Evolutionary conservation across 179 eudicot genomes (phyloP), one percentile per base, ranked within the genome.

Genomic region (Beta macrorhiza): DNA sequence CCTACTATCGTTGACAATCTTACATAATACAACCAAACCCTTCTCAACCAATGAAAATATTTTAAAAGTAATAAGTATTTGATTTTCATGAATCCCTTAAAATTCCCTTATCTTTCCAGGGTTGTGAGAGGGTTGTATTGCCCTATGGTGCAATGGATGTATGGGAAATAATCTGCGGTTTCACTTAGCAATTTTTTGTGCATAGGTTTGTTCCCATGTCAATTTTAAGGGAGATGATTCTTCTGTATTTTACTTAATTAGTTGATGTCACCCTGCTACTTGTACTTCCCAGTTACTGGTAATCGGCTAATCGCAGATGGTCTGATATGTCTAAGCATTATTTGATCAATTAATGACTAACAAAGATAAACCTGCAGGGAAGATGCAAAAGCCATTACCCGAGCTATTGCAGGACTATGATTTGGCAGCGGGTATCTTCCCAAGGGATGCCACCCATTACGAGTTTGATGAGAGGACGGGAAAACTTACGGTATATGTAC

Each of bases 361-460:
- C 14, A 1, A 29, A 63, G 47, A 8, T 77, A 47, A 75, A 80
- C 57, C 11, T 81, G 82, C 91, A 95, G 97, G 97, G 59, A 92
- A 90, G 85, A 89, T 95, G 98, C 99, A 95, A 74, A 90, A 89
- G 84, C 95, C 99, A 20, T 83, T 93, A 77, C 91, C 92, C 19
- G 98, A 95, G 61, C 89, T 95, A 71, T 88, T 95, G 32, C 89
- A 95, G 88, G 98, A 95, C 62, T 85, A 92, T 68, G 92, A 95
- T 85, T 79, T 95, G 52, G 85, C 99, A 61, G 85, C 83, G 14
- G 99, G 99, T 17, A 91, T 95, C 84, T 95, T 95, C 80, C 99
- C 99, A 15, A 95, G 90, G 61, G 95, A 95, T 78, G 99, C 95
- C 45, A 95, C 97, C 79, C 92, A 93, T 83, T 95, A 93, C n/a